Conservation (phyloP, 2,329 filamentous ascomycete species). For the Diaporthe ampelina region DNA sequence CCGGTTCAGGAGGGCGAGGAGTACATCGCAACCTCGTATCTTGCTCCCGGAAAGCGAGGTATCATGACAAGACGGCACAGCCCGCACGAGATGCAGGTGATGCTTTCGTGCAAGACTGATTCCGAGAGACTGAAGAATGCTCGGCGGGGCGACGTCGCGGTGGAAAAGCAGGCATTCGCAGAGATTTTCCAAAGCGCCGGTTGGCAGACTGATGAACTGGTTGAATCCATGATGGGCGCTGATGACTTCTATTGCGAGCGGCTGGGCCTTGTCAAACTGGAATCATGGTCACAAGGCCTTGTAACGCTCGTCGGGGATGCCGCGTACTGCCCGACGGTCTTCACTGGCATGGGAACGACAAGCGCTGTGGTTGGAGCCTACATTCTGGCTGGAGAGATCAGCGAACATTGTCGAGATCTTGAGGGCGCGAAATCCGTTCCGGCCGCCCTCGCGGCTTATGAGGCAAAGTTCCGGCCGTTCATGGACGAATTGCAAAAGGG, state of each 20-base stretch:
- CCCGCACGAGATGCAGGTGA: conserved; percentile 24
- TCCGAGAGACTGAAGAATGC: neutral
- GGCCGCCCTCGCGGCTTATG: conserved; percentile 24
- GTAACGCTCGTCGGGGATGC: conserved; percentile 36
- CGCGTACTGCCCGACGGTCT: conserved; percentile 51
- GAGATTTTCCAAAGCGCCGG: conserved; percentile 52
- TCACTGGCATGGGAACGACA: conserved; percentile 50
- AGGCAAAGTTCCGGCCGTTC: conserved; percentile 34
- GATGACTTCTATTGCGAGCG: conserved; percentile 61
- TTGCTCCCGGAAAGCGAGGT: conserved; percentile 50
- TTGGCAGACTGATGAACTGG: conserved; percentile 53
- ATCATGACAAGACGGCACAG: conserved; percentile 55
- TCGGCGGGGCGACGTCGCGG: conserved; percentile 37
- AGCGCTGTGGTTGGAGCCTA: conserved; percentile 55
- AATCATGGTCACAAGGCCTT: conserved; percentile 38
- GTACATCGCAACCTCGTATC: conserved; percentile 43
- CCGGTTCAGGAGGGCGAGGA: conserved; percentile 13
- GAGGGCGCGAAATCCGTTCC: conserved; percentile 18
- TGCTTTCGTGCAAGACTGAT: conserved; percentile 20
- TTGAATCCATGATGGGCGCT: conserved; percentile 54
- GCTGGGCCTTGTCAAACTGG: conserved; percentile 55
- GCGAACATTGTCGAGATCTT: neutral
- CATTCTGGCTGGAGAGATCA: conserved; percentile 52
- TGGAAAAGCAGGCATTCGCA: conserved; percentile 48
- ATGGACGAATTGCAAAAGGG: conserved; percentile 30